Evolutionary conservation across 208 protist species (phyloP).

Genomic region (Histomonas meleagridis): DNA sequence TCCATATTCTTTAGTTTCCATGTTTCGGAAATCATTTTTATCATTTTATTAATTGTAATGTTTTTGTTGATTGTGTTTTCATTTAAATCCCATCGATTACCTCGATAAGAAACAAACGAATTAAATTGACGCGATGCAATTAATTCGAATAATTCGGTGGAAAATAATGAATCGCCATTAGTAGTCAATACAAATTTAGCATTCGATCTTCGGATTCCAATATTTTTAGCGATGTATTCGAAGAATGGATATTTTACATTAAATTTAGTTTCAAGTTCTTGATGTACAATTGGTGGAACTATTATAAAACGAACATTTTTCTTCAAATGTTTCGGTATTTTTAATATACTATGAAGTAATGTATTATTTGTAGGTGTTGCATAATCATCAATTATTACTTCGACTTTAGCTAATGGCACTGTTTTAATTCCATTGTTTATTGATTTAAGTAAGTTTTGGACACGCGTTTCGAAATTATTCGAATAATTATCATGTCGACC

Average conservation of each 20-base stretch:
- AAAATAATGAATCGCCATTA: background rate
- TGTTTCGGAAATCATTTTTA: background rate
- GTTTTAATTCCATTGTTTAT: background rate
- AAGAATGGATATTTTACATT: background rate
- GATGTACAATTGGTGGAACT: background rate
- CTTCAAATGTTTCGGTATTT: background rate
- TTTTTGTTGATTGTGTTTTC: background rate
- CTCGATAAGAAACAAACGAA: background rate
- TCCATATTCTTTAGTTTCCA: background rate
- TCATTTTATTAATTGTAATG: background rate
- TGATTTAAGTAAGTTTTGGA: background rate
- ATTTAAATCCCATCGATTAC: background rate
- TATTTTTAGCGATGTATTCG: slow-evolving; percentile 29
- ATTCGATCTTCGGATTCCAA: background rate
- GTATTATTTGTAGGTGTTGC: background rate
- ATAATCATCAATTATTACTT: background rate
- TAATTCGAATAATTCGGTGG: background rate
- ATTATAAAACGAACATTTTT: background rate
- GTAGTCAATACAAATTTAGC: background rate
- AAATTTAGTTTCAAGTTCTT: background rate
- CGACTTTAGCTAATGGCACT: background rate
- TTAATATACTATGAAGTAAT: background rate
- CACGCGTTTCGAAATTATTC: background rate
- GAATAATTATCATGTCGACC: background rate
- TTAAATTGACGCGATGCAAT: background rate